Base-by-base conservation (phyloP, 176 grass and related monocot genomes). In the Urochloa ruziziensis region DNA sequence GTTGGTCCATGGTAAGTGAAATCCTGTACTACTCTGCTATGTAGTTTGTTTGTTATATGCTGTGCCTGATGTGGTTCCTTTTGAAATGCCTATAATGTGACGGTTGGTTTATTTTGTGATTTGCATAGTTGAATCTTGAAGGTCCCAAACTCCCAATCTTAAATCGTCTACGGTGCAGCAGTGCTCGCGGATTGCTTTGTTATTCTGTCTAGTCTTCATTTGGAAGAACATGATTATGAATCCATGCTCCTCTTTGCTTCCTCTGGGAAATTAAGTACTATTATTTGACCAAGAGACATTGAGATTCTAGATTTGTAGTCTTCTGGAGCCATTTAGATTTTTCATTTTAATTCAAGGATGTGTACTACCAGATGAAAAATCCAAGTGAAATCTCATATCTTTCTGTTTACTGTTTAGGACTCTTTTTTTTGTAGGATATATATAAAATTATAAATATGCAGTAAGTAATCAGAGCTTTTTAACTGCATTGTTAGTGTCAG, bases 1-100 rank as follows among this genome's bases (percentile, higher is more conserved):
- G 34, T 83, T 73, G 1, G 2, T 56, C 32, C 29, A 66, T 47
- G 14, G 83, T 82, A 60, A 86, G 56, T 53, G 11, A 24, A 80
- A n/a, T 80, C 16, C 10, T 80, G 9, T 28, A 9, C 18, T 39
- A 25, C 44, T 25, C 3, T 51, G 10, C 3, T 51, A 0, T 49
- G 28, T 80, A 9, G 77, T 49, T 80, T 52, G 4, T 37, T 66
- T 80, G 23, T 75, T 73, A 52, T 73, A 52, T 34, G 28, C 18
- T 34, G 10, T 24, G 1, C 24, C 4, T 56, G 63, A 68, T 3
- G 48, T 54, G 48, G 44, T 67, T 37, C 32, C 10, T 36, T 67
- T 53, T 39, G 14, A 8, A 39, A 69, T 53, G 29, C 62, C 66
- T 37, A 67, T 9, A n/a, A 7, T 27, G 49, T 21, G 35, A 4